These are phyloP conservation scores for Camellia oleifera DNA, from an alignment of 179 eudicot genomes.

Conservation along the genomic window DNA sequence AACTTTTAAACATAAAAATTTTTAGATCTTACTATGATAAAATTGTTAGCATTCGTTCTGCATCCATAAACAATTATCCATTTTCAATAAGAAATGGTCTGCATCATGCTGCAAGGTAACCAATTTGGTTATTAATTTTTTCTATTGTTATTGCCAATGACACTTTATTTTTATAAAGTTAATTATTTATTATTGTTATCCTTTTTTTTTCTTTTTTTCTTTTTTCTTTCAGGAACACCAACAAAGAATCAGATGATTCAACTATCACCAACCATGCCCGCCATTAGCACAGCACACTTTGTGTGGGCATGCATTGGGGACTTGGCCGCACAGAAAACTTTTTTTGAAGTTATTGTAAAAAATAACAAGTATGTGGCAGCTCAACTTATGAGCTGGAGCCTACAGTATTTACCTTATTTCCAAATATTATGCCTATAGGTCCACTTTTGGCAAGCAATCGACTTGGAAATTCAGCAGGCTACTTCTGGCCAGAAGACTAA, in stretches of 20 bases:
- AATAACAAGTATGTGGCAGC: conserved; percentile 11
- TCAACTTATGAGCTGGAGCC: no score
- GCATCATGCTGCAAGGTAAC: not conserved
- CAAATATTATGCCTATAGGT: no score
- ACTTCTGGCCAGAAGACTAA: no score
- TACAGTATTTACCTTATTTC: no score
- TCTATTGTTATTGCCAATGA: not conserved
- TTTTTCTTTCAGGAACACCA: not conserved
- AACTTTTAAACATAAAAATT: no score
- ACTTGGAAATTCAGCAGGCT: no score
- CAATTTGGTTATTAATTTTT: not conserved
- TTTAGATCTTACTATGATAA: not conserved
- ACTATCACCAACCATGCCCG: no score
- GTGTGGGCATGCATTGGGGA: no score
- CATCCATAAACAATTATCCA: not conserved
- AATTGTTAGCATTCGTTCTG: not conserved
- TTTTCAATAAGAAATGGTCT: not conserved
- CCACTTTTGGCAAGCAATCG: no score
- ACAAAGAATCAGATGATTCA: no score
- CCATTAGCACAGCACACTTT: no score
- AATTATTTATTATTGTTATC: not conserved
- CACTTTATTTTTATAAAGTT: not conserved
- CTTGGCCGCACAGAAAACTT: not conserved
- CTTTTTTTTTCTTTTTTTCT: not conserved
- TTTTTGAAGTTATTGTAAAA: conserved; percentile 15